Conservation (phyloP, 2,329 filamentous ascomycete genomes). For the Ceratocystiopsis minuta region DNA sequence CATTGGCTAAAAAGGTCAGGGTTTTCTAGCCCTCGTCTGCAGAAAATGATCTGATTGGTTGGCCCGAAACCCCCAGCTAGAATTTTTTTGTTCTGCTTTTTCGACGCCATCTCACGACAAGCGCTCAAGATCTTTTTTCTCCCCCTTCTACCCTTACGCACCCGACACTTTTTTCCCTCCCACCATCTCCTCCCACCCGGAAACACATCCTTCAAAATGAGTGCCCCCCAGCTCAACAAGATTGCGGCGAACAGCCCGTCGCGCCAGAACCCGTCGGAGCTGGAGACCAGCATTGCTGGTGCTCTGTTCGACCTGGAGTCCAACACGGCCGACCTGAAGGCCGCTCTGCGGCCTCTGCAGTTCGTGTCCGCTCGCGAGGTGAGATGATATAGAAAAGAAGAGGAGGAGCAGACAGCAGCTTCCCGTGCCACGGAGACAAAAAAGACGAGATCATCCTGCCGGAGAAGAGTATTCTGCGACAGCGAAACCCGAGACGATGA, state of each 20-base stretch:
- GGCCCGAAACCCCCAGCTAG: neutral
- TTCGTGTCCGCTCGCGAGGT: slow-evolving; percentile 99
- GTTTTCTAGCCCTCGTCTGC: slow-evolving; percentile 4
- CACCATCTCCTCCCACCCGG: neutral
- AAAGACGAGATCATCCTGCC: too few relatives aligned
- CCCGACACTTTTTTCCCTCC: neutral
- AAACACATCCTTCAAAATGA: slow-evolving; percentile 24
- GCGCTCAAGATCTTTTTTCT: neutral
- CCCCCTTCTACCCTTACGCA: neutral
- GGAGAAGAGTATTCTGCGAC: too few relatives aligned
- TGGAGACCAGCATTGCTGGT: slow-evolving; percentile 90
- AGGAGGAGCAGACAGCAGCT: too few relatives aligned
- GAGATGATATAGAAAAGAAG: slow-evolving; percentile 32
- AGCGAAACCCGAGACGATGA: too few relatives aligned
- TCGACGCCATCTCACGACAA: neutral
- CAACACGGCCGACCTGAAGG: slow-evolving; percentile 97
- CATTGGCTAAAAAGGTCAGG: slow-evolving; percentile 1
- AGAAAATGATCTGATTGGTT: neutral
- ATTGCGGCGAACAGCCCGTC: slow-evolving; percentile 95
- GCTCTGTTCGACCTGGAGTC: slow-evolving; percentile 98
- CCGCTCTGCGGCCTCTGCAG: slow-evolving; percentile 89
- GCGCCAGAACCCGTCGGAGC: slow-evolving; percentile 88
- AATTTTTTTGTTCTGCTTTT: slow-evolving; percentile 2
- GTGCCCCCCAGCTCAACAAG: slow-evolving; percentile 70
- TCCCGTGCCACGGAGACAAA: too few relatives aligned